Conservation (phyloP, 2,329 filamentous ascomycete genomes). For the Camillea tinctor region DNA sequence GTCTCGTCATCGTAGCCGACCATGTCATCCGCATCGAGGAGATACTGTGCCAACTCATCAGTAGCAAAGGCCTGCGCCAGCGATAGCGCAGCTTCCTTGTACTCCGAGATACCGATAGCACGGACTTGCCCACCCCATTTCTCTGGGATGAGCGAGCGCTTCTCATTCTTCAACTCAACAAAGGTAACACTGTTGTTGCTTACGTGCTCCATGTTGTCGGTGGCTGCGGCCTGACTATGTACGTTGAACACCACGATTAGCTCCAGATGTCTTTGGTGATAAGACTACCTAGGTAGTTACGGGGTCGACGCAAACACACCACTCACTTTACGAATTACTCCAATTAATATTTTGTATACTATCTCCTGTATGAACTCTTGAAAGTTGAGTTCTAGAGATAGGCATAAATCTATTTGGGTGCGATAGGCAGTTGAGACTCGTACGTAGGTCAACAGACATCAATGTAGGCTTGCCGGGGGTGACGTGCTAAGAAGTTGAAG, state of each 20-base stretch:
- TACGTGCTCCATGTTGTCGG: slow-evolving; percentile 46
- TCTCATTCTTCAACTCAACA: slow-evolving; percentile 27
- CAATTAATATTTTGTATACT: slow-evolving; percentile 53
- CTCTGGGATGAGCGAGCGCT: slow-evolving; percentile 51
- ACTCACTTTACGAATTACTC: slow-evolving; percentile 34
- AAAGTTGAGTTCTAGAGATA: slow-evolving; percentile 55
- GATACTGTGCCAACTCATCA: slow-evolving; percentile 73
- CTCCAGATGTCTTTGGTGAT: not conserved
- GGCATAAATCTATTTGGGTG: slow-evolving; percentile 58
- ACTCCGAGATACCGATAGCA: slow-evolving; percentile 63
- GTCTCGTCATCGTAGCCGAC: slow-evolving; percentile 60
- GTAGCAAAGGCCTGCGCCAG: slow-evolving; percentile 76
- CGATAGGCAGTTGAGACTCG: slow-evolving; percentile 55
- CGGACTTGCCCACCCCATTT: slow-evolving; percentile 59
- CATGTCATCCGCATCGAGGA: slow-evolving; percentile 70
- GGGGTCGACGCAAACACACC: slow-evolving; percentile 3
- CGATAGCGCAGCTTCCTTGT: slow-evolving; percentile 67
- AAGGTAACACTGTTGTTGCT: slow-evolving; percentile 26
- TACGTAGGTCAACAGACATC: slow-evolving; percentile 60
- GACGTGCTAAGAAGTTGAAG: slow-evolving; percentile 19
- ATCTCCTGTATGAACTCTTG: slow-evolving; percentile 55
- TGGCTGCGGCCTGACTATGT: slow-evolving; percentile 18
- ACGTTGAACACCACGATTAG: not conserved
- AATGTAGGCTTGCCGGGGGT: slow-evolving; percentile 43
- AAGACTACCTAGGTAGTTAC: not conserved